Evolutionary conservation across 1,139 yeast species (phyloP).

Genomic region (Geotrichum bryndzae): DNA sequence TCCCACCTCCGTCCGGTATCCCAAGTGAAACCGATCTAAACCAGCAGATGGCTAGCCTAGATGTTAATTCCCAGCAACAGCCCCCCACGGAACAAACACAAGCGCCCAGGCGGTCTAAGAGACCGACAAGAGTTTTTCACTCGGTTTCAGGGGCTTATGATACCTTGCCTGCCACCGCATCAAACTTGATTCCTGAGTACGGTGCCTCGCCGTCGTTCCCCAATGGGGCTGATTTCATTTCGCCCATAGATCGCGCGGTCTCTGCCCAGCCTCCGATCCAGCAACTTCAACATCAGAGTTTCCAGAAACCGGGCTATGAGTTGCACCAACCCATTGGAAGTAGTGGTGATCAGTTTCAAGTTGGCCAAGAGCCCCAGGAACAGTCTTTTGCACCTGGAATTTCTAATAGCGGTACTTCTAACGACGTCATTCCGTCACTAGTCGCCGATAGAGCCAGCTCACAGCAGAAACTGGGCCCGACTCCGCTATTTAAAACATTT

Average conservation of each 20-base stretch:
- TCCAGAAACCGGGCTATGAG: not conserved
- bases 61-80: not conserved
- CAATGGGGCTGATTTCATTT: constrained; percentile 1
- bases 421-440: constrained; percentile 42
- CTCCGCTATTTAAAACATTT: constrained; percentile 57
- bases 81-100: not conserved
- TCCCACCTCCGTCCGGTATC: not conserved
- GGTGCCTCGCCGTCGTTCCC: not conserved
- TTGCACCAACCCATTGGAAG: not conserved
- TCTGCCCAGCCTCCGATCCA: constrained; percentile 2
- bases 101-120: not conserved
- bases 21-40: not conserved
- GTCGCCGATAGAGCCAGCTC: constrained; percentile 50
- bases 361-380: not conserved
- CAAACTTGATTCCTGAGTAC: constrained; percentile 4
- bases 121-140: constrained; percentile 5
- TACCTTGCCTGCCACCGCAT: not conserved
- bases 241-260: constrained; percentile 6
- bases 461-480: constrained; percentile 43
- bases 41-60: constrained; percentile 6
- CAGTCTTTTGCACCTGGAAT: not conserved
- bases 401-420: not conserved
- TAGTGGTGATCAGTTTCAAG: not conserved
- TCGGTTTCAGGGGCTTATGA: not conserved
- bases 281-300: not conserved